Conservation (phyloP, 2,329 filamentous ascomycete species). For the Calonectria ilicicola region DNA sequence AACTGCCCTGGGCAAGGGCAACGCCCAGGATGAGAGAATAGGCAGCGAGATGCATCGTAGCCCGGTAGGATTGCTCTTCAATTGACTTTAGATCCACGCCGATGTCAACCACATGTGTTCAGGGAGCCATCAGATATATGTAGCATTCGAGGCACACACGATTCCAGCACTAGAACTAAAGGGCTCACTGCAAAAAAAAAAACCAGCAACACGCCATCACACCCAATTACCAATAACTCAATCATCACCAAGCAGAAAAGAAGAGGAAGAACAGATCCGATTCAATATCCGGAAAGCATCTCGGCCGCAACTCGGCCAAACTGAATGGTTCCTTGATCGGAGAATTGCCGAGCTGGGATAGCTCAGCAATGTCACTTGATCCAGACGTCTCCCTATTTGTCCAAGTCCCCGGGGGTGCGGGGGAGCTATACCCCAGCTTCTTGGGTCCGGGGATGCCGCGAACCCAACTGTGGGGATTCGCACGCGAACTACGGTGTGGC, state of each 20-base stretch:
- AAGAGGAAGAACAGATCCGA: not conserved
- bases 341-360: not conserved
- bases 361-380: not conserved
- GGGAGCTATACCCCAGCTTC: not conserved
- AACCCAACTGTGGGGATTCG: not conserved
- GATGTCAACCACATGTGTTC: not conserved
- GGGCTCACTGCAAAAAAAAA: not conserved
- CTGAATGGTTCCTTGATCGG: not conserved
- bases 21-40: not conserved
- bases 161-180: not conserved
- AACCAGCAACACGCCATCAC: not conserved
- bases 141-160: not conserved
- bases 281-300: not conserved
- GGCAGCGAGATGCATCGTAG: not conserved
- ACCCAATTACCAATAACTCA: not conserved
- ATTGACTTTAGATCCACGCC: not conserved
- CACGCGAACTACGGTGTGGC: not conserved
- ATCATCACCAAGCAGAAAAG: not conserved
- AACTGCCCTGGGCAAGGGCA: not conserved
- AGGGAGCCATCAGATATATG: not conserved
- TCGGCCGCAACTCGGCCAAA: constrained; percentile 1
- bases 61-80: not conserved
- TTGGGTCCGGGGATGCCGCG: not conserved
- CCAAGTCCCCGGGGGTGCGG: not conserved
- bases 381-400: not conserved